Evolutionary conservation across 768 basidiomycete genomes (phyloP), one percentile per base, ranked within the genome.

Genomic region (Leccinum boreale): DNA sequence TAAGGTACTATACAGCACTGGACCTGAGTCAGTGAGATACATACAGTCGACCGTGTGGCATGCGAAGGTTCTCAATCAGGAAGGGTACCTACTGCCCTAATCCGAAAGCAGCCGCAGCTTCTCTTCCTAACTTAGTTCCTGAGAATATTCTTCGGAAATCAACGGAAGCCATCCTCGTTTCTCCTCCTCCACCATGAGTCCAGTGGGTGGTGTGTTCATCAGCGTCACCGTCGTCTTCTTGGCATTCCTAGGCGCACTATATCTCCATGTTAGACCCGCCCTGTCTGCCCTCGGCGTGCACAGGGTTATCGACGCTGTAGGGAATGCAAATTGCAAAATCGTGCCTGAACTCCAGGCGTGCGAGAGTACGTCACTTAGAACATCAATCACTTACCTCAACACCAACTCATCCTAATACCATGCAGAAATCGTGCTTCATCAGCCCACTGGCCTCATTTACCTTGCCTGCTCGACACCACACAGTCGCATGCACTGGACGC

Each of bases 301-400:
- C 29, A 79, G 84, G 28, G 65, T 67, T 35, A 62, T 85, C 11
- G 64, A 77, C 49, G 52, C 79, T 0, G 58, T 83, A 4, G 82
- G 81, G 17, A 83, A 83, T 63, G 62, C 66, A 1, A 58, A 78
- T 33, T 89, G 88, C 70, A 76, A 64, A 23, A 70, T 66, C 1
- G 72, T 87, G 17, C 77, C 79, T 6, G 77, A 80, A n/a, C 70
- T 88, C 19, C 72, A 83, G 58, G 87, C 85, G 23, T 89, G 87
- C 62, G 87, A 89, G 73, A 87, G 87, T 86, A 63, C 24, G 79
- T 48, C 52, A 24, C 42, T 17, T 26, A 33, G 29, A 50, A 28
- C 28, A 28, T 28, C 28, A 10, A 19, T 15, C n/a, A 26, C 29
- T 57, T 15, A 45, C 21, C 33, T 19, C 23, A 9, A 23, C 19